Percentiles rank a stretch among this genome's conserved stretches.
phyloP scores from a whole-genome alignment of 2,329 filamentous ascomycete species.

The Aspergillus hortae region DNA sequence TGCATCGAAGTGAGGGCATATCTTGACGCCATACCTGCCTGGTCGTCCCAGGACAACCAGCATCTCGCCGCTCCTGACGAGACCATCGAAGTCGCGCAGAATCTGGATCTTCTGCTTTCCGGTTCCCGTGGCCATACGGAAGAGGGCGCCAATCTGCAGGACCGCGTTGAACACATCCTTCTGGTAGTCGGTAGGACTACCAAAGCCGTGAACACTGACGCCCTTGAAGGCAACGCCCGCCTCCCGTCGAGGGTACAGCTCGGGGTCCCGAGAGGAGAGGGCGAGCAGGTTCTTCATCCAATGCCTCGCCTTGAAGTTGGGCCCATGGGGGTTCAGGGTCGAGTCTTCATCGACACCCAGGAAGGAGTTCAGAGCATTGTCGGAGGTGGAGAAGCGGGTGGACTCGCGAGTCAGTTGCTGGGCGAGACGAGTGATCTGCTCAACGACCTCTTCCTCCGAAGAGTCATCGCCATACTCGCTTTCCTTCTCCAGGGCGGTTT shows the following conservation, averaged over 20 bases:
- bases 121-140: constrained; percentile 30
- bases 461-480: constrained; percentile 8
- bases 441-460: constrained; percentile 24
- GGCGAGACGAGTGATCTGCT: constrained; percentile 32
- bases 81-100: constrained; percentile 60
- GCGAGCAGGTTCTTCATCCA: constrained; percentile 48
- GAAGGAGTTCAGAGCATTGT: constrained; percentile 33
- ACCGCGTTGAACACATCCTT: constrained; percentile 39
- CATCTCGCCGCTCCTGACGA: constrained; percentile 58
- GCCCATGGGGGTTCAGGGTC: constrained; percentile 43
- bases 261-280: constrained; percentile 49
- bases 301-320: constrained; percentile 43
- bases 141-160: constrained; percentile 32
- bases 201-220: constrained; percentile 66
- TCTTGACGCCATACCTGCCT: constrained; percentile 26
- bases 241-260: constrained; percentile 51
- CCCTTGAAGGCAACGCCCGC: constrained; percentile 65
- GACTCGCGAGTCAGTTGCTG: constrained; percentile 35
- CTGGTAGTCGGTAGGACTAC: constrained; percentile 66
- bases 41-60: constrained; percentile 54
- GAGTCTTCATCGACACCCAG: constrained; percentile 30
- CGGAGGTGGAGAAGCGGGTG: constrained; percentile 23
- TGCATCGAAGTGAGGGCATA: background rate
- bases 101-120: constrained; percentile 56
- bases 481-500: constrained; percentile 23